Base-by-base conservation (phyloP, 768 basidiomycete genomes). In the Lyophyllum atratum region DNA sequence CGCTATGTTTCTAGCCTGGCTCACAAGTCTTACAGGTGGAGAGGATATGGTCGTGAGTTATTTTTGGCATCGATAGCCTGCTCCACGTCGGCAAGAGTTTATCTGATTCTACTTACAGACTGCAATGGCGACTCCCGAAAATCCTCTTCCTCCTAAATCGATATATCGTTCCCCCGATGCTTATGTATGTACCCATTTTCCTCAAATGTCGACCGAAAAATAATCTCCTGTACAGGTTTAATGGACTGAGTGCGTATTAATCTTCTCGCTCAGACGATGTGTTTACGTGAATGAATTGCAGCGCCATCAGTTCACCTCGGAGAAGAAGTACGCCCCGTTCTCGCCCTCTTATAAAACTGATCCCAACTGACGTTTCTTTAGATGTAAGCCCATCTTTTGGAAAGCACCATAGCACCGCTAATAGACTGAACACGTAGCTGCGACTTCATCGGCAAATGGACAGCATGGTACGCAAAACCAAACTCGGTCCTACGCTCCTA, bases 111-210 rank as follows among this genome's bases (percentile, higher is more conserved):
- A 29, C 29, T 28, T 15, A 7, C 33, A 72, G 70, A 29, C 58
- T 70, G 24, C 64, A 58, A 17, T 72, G 68, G 68, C 58, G 64
- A 11, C 54, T 68, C 5, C 69, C 70, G 0, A 72, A 69, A 58
- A 40, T 67, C 26, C 50, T 69, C 5, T 72, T 70, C 56, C 52
- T 70, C 49, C 56, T 70, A 11, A 70, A 67, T 46, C 64, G 69
- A 24, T 72, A 72, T 47, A 29, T 68, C 26, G 55, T 70, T 11
- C 66, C 69, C 22, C 64, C 65, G 19, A 67, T 69, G 61, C 60
- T 72, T 10, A 44, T 72, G 70, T 72, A 31, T 12, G 70, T 68
- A 15, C 21, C 5, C 7, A 5, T 34, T 22, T 31, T n/a, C 44
- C 15, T 2, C 22, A 24, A 29, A 40, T 8, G 17, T 17, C 21